Evolutionary conservation across 2,329 filamentous ascomycete species (phyloP).

Genomic region (Colletotrichum sp.): DNA sequence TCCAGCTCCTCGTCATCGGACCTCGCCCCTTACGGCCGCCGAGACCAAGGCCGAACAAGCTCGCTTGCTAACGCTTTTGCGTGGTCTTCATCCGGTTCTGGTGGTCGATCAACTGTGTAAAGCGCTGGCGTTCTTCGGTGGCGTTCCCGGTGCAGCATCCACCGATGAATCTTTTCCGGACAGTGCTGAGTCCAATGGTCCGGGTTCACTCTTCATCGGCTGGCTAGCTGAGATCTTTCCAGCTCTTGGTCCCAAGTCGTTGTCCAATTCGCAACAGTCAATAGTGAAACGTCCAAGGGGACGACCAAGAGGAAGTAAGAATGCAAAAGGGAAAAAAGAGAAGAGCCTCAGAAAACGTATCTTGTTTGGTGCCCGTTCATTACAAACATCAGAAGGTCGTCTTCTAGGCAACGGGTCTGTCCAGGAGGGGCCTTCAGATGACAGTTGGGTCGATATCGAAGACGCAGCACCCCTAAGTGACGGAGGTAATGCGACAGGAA

Average conservation of each 20-base stretch:
- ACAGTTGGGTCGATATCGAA: constrained; percentile 53
- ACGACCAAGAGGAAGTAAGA: constrained; percentile 55
- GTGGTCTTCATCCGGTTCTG: constrained; percentile 57
- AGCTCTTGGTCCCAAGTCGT: constrained; percentile 31
- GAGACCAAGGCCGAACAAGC: constrained; percentile 66
- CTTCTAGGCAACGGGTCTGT: not conserved
- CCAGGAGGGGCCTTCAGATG: constrained; percentile 30
- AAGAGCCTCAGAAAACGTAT: not conserved
- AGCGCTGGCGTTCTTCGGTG: constrained; percentile 68
- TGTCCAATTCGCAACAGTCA: constrained; percentile 5
- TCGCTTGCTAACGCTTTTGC: constrained; percentile 61
- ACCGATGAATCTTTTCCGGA: constrained; percentile 57
- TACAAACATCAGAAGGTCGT: not conserved
- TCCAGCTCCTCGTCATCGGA: constrained; percentile 20
- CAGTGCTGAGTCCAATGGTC: constrained; percentile 61
- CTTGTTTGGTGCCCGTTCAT: not conserved
- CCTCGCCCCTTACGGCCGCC: constrained; percentile 39
- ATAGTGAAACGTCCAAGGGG: constrained; percentile 37
- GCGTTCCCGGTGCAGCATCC: constrained; percentile 60
- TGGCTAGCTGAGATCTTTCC: constrained; percentile 71
- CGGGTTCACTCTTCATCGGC: constrained; percentile 62
- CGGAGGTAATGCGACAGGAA: not conserved
- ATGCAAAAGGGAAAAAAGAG: constrained; percentile 48
- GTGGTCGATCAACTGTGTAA: constrained; percentile 69
- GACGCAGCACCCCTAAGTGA: constrained; percentile 36